Evolutionary conservation across 345 rosid species (phyloP).

Genomic region (Jatropha curcas): DNA sequence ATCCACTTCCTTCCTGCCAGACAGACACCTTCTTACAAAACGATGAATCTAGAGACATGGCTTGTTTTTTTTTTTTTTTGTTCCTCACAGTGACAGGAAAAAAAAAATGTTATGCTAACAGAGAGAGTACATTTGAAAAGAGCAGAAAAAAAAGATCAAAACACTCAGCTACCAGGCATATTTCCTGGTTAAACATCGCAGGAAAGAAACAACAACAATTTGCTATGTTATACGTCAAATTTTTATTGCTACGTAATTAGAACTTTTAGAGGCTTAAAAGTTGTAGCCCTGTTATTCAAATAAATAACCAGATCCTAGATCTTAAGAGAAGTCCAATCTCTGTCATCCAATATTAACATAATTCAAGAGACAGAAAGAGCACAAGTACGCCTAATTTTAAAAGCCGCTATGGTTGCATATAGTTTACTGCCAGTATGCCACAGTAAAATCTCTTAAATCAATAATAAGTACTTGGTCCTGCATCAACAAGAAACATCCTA

Average conservation of each 20-base stretch:
- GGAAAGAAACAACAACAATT: neutral
- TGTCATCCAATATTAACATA: neutral
- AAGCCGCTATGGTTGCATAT: neutral
- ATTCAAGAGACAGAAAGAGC: neutral
- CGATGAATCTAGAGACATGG: neutral
- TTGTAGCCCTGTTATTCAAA: neutral
- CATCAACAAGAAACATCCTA: neutral
- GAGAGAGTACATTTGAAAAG: neutral
- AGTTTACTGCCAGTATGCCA: neutral
- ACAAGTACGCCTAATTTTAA: neutral
- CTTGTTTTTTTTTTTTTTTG: no score
- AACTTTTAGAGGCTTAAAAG: no score
- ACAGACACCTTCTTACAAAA: neutral
- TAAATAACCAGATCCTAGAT: neutral
- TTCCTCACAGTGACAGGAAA: no score
- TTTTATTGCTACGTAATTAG: no score
- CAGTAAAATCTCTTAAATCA: neutral
- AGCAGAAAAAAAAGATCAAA: neutral
- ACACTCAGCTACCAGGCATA: neutral
- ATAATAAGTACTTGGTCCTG: neutral
- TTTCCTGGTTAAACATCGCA: no score
- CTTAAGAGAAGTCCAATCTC: neutral
- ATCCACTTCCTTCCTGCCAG: neutral
- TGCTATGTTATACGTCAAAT: neutral
- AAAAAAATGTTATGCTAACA: no score